Conservation (phyloP, 768 basidiomycete genomes). For the Stropharia rugosoannulata region DNA sequence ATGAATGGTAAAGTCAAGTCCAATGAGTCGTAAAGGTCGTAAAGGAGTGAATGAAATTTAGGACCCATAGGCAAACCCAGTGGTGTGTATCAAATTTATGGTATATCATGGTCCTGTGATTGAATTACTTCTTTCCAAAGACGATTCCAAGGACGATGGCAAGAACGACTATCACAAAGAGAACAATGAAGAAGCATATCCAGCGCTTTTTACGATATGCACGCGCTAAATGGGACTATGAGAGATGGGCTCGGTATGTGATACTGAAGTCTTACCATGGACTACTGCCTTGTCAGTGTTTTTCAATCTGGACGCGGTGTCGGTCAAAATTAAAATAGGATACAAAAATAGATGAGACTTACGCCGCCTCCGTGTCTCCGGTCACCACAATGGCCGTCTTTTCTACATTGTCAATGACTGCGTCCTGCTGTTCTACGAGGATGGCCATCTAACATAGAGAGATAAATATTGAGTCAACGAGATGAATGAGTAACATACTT, state of each 20-base stretch:
- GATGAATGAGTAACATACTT: constrained; percentile 43
- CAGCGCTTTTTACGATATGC: constrained; percentile 78
- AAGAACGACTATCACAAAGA: constrained; percentile 55
- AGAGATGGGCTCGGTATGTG: neutral
- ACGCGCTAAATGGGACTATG: constrained; percentile 26
- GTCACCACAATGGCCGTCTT: constrained; percentile 61
- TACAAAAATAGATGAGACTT: constrained; percentile 20
- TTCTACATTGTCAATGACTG: constrained; percentile 65
- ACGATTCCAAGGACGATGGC: constrained; percentile 58
- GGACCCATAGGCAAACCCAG: neutral
- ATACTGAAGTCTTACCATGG: constrained; percentile 32
- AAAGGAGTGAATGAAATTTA: neutral
- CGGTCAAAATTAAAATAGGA: constrained; percentile 1
- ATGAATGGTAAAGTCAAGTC: neutral
- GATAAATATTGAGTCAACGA: neutral
- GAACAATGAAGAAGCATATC: constrained; percentile 74
- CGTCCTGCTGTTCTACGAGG: constrained; percentile 79
- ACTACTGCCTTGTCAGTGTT: constrained; percentile 69
- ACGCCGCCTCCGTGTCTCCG: constrained; percentile 72
- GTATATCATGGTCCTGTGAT: neutral
- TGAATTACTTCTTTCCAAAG: constrained; percentile 24
- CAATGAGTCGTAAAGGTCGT: constrained; percentile 1
- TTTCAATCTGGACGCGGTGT: constrained; percentile 40
- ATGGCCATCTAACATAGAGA: constrained; percentile 61
- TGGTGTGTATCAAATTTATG: neutral